Percentiles rank a stretch among this genome's conserved stretches.
Conservation (phyloP, 2,329 filamentous ascomycete genomes). For the Raffaelea arxii region DNA sequence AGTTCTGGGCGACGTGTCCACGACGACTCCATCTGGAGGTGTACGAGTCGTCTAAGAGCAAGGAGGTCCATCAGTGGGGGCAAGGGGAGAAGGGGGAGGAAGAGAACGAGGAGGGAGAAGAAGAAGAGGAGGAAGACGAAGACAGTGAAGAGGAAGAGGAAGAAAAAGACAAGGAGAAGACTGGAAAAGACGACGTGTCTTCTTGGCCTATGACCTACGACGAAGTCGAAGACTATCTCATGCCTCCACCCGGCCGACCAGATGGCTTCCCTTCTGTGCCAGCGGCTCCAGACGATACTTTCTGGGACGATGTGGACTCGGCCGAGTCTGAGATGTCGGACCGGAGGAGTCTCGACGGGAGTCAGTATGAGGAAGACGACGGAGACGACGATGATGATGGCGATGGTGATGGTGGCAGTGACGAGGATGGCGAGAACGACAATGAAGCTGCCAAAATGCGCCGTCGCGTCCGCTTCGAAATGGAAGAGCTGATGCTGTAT, state of each 20-base stretch:
- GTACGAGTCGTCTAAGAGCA: no score
- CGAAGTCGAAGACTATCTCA: constrained; percentile 6
- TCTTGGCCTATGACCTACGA: constrained; percentile 5
- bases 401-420: constrained; percentile 4
- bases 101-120: neutral
- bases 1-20: constrained; percentile 39
- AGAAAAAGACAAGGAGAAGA: constrained; percentile 1
- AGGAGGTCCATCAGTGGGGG: no score
- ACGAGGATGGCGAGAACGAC: constrained; percentile 8
- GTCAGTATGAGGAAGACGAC: neutral
- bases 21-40: constrained; percentile 41
- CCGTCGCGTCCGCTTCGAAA: constrained; percentile 20
- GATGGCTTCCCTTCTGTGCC: no score
- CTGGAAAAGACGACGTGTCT: constrained; percentile 3
- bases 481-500: constrained; percentile 31
- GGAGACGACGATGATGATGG: constrained; percentile 1
- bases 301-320: no score
- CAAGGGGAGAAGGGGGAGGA: no score
- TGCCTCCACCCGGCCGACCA: no score
- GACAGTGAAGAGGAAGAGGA: neutral
- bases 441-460: neutral
- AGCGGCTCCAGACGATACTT: no score
- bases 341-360: neutral
- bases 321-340: no score
- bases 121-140: constrained; percentile 26